Evolutionary conservation across 495 filamentous ascomycete species (phyloP).

Genomic region (Podospora conica): DNA sequence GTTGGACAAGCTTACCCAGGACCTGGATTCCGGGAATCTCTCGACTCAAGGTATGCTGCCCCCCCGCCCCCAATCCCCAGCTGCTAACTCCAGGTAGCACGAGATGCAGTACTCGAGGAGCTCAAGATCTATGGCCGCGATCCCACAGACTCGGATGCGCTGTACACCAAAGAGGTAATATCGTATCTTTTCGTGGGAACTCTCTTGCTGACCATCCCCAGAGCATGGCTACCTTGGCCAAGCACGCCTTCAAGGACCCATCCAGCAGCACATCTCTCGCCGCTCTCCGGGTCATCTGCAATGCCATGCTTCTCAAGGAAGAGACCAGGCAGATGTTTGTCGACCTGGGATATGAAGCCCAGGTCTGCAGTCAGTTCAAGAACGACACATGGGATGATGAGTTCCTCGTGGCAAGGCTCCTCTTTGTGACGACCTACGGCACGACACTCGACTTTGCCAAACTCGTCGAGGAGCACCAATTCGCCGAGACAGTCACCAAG

Average conservation of each 20-base stretch:
- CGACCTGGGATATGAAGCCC: constrained; percentile 65
- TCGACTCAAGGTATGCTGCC: constrained; percentile 48
- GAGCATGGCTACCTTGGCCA: constrained; percentile 69
- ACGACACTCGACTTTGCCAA: constrained; percentile 62
- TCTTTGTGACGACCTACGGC: constrained; percentile 82
- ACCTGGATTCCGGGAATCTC: constrained; percentile 50
- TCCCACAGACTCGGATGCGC: constrained; percentile 63
- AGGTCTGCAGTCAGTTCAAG: constrained; percentile 66
- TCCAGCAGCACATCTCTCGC: constrained; percentile 59
- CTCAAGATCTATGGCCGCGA: constrained; percentile 75
- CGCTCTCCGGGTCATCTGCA: constrained; percentile 81
- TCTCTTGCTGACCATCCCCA: constrained; percentile 23
- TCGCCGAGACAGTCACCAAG: constrained; percentile 62
- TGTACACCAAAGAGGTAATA: constrained; percentile 68
- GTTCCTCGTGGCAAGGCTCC: constrained; percentile 73
- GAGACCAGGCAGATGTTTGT: constrained; percentile 75
- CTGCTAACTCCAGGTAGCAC: constrained; percentile 44
- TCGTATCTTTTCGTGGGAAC: neutral
- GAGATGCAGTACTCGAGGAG: constrained; percentile 57
- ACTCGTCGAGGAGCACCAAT: constrained; percentile 61
- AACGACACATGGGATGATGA: constrained; percentile 78
- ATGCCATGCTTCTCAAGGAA: constrained; percentile 67
- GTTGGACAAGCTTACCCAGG: constrained; percentile 50
- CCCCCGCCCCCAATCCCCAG: neutral
- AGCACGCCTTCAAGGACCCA: constrained; percentile 62